Percentiles rank a stretch among this genome's conserved stretches.
Evolutionary conservation across 495 filamentous ascomycete species (phyloP).

Genomic region (Penicillium antarcticum): DNA sequence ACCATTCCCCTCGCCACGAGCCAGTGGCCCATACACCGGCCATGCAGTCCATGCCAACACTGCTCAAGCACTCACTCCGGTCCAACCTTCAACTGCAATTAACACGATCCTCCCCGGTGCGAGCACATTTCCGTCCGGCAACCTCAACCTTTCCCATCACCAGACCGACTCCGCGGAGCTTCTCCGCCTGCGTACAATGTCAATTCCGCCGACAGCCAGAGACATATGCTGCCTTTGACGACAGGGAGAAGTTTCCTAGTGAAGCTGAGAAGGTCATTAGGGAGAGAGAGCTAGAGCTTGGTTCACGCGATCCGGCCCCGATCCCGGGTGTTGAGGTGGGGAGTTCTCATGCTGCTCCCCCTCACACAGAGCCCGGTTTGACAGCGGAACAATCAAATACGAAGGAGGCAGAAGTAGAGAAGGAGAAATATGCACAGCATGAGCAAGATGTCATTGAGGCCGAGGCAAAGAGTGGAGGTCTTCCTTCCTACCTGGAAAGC

Average conservation of each 20-base stretch:
- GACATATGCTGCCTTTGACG: slow-evolving; percentile 18
- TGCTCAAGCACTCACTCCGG: slow-evolving; percentile 38
- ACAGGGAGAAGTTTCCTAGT: slow-evolving; percentile 15
- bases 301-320: slow-evolving; percentile 16
- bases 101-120: slow-evolving; percentile 19
- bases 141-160: slow-evolving; percentile 22
- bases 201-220: slow-evolving; percentile 32
- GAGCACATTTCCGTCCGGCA: slow-evolving; percentile 17
- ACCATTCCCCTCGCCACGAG: slow-evolving; percentile 10
- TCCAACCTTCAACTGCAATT: slow-evolving; percentile 24
- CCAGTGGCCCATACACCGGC: slow-evolving; percentile 24
- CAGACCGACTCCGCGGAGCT: slow-evolving; percentile 23
- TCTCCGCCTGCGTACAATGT: slow-evolving; percentile 39
- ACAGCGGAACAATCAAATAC: slow-evolving; percentile 1
- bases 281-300: slow-evolving; percentile 9
- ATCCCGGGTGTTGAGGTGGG: slow-evolving; percentile 22
- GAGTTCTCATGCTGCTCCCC: slow-evolving; percentile 9
- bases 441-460: background rate
- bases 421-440: slow-evolving; percentile 5
- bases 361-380: slow-evolving; percentile 9
- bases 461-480: slow-evolving; percentile 26
- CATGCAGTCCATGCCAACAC: slow-evolving; percentile 45
- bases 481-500: slow-evolving; percentile 76
- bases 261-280: slow-evolving; percentile 18
- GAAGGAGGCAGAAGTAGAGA: slow-evolving; percentile 4